A percentile compares a stretch with the other conserved stretches of the same genome.
These are phyloP conservation scores for Zasmidium citrigriseum DNA, from an alignment of 2,329 filamentous ascomycete genomes.

Conservation along the genomic window DNA sequence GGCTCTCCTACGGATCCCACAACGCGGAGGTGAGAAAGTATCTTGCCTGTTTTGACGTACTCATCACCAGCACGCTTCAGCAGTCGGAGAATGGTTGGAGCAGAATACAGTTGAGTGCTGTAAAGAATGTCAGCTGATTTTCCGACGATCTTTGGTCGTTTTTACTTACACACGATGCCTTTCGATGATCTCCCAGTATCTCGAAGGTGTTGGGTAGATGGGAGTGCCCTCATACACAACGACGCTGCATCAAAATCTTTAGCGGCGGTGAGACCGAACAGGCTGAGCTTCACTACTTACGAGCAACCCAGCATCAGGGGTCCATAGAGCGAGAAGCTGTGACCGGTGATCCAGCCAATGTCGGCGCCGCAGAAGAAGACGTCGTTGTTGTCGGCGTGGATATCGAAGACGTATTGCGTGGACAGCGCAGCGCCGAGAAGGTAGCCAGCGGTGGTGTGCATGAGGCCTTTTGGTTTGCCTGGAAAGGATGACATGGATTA, in stretches of 20 bases:
- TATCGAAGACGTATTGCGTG: conserved; percentile 98
- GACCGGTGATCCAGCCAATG: conserved; percentile 99
- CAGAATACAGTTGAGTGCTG: conserved; percentile 98
- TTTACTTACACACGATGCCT: conserved; percentile 93
- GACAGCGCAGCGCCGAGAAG: conserved; percentile 90
- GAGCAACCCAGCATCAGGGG: conserved; percentile 89
- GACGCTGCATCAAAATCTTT: no score
- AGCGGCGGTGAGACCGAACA: no score
- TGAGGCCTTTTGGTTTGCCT: conserved; percentile 97
- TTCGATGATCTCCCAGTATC: conserved; percentile 98
- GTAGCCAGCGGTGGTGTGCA: conserved; percentile 96
- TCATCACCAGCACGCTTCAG: conserved; percentile 95
- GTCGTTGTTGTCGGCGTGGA: conserved; percentile 82
- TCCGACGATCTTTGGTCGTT: no score
- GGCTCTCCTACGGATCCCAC: conserved; percentile 97
- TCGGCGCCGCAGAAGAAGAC: conserved; percentile 97
- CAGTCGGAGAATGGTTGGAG: conserved; percentile 87
- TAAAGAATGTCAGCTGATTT: no score
- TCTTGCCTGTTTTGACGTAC: conserved; percentile 87
- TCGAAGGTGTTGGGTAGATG: conserved; percentile 94
- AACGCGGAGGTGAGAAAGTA: conserved; percentile 86
- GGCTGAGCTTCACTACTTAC: no score
- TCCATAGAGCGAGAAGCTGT: conserved; percentile 97
- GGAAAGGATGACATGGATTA: no score
- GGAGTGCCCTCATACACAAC: conserved; percentile 98